Percentiles rank a stretch among this genome's conserved stretches.
Conservation (phyloP, 306 rosid genomes). For the cucumber (Cucumis sativus) region Cucumber_9930_V3 NC_026658.2:8740001-8740500, state of each 20-base stretch:
- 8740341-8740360: not conserved
- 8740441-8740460: no score
- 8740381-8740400: no score
- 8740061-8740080: not conserved
- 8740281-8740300: conserved; percentile 1
- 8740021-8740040: not conserved
- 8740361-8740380: not conserved
- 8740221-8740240: conserved; percentile 5
- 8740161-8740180: not conserved
- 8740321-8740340: not conserved
- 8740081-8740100: not conserved
- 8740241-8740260: conserved; percentile 13
- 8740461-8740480: no score
- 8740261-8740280: conserved; percentile 16
- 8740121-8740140: not conserved
- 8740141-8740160: not conserved
- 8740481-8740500: no score
- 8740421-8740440: no score
- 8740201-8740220: not conserved
- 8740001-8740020: not conserved
- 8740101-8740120: not conserved
- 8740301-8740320: not conserved
- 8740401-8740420: no score
- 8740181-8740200: not conserved
- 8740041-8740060: not conserved